Evolutionary conservation across 73 alveolate genomes (phyloP).

Genomic region (Paramecium primaurelia): DNA sequence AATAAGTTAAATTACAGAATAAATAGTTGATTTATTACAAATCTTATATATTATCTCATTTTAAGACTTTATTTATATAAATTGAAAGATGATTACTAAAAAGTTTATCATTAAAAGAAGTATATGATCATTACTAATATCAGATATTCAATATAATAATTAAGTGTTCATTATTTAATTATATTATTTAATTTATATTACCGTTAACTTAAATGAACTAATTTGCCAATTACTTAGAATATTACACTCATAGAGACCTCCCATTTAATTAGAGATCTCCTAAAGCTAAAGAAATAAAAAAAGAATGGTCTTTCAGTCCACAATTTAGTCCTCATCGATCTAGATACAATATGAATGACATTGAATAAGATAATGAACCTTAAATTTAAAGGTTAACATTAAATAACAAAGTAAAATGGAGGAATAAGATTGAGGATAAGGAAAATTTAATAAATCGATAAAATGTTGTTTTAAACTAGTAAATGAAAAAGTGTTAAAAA

Average conservation of each 20-base stretch:
- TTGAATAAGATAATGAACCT: neutral
- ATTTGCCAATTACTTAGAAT: constrained; percentile 28
- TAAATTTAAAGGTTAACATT: neutral
- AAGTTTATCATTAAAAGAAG: neutral
- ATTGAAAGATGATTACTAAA: neutral
- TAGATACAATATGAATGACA: neutral
- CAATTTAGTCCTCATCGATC: neutral
- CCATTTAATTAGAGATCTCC: neutral
- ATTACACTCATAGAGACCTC: neutral
- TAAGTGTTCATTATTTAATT: neutral
- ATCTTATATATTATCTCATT: neutral
- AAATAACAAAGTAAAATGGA: neutral
- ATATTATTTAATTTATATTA: constrained; percentile 16
- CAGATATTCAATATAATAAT: neutral
- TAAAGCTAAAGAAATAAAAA: neutral
- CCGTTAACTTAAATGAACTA: constrained; percentile 24
- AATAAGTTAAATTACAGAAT: neutral
- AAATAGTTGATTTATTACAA: neutral
- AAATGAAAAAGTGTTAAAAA: neutral
- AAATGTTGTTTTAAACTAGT: neutral
- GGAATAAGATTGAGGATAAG: neutral
- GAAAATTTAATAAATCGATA: neutral
- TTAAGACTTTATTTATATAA: neutral
- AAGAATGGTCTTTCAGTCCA: neutral
- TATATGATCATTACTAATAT: neutral